Evolutionary conservation across 495 filamentous ascomycete genomes (phyloP).

Genomic region (Neurospora sp.): DNA sequence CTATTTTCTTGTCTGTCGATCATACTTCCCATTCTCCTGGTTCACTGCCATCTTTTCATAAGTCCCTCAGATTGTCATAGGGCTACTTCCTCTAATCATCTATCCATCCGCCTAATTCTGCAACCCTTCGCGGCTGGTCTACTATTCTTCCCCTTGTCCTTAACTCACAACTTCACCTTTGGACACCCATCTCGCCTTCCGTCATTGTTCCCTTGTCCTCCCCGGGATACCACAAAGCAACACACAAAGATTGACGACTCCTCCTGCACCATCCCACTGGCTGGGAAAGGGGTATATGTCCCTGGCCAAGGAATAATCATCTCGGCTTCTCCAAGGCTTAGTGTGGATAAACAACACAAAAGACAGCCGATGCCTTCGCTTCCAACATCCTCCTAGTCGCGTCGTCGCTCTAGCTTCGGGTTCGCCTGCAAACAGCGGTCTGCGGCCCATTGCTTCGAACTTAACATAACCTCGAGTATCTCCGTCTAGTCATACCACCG

Average conservation of each 20-base stretch:
- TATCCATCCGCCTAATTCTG: neutral
- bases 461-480: neutral
- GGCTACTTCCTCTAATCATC: neutral
- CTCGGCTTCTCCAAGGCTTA: neutral
- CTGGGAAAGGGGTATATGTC: neutral
- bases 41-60: neutral
- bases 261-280: neutral
- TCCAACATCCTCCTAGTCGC: neutral
- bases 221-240: neutral
- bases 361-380: neutral
- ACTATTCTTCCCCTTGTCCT: neutral
- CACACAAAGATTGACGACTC: neutral
- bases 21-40: neutral
- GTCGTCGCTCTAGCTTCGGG: neutral
- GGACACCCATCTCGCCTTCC: neutral
- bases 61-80: neutral
- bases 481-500: neutral
- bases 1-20: neutral
- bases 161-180: neutral
- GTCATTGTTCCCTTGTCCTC: neutral
- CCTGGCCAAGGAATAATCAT: neutral
- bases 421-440: neutral
- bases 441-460: neutral
- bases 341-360: neutral
- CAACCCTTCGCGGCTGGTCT: neutral